Base-by-base conservation (phyloP, 306 rosid species). In the Begonia fuchsioides region DNA sequence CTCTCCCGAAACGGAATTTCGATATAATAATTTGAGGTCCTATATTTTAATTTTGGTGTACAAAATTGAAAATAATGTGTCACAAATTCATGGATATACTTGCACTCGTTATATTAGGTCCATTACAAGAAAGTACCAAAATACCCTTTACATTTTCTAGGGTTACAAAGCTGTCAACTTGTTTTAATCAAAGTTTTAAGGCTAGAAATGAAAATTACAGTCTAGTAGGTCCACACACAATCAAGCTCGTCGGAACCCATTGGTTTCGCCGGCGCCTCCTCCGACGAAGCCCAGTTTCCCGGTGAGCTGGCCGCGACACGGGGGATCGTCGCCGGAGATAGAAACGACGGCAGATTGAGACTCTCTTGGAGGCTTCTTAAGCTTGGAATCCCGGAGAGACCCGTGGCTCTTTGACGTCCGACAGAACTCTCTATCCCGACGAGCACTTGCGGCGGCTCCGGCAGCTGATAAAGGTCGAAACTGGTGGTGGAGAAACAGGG, bases 401-500 rank as follows among this genome's bases (percentile, higher is more conserved):
- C 94, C 3, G 46, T 56, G 49, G 50, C 68, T 47, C 53, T 68
- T 2, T 70, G 69, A 15, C 14, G 52, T 73, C 72, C 16, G 49
- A 13, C 15, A 11, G 13, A 39, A 13, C 47, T 12, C 38, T 14
- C 13, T 14, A 15, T 19, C 13, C 5, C 10, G 1, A 56, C 0
- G 1, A n/a, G 9, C 3, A 48, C 11, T 9, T 53, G 61, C 12
- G 57, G 70, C 0, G 35, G 35, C 35, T 6, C 35, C 35, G 35
- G 35, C 35, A 8, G 35, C 35, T 26, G 51, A n/a, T 50, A 26
- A 41, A 61, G 50, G 74, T 26, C 17, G 46, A 3, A 10, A 45
- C 35, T 54, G 17, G 53, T 55, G 66, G 82, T 92, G 98, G 98
- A 92, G 98, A 92, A 92, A 82, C 98, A 92, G 98, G 98, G 76